A percentile compares a stretch with the other conserved stretches of the same genome.
Evolutionary conservation across 495 filamentous ascomycete genomes (phyloP).

Genomic region (Choiromyces venosus): DNA sequence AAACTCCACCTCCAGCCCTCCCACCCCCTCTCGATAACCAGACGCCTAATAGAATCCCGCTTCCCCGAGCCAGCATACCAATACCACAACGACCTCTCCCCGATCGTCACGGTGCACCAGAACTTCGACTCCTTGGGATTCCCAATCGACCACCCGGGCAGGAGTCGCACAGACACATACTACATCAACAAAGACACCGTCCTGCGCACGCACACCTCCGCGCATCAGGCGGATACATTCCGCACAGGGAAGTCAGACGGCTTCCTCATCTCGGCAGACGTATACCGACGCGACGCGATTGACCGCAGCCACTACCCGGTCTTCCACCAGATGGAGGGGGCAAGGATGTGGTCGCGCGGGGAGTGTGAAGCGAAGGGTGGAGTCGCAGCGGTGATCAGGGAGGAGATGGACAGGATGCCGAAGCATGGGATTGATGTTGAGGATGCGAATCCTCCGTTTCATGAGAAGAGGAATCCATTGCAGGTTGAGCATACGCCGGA

Average conservation of each 20-base stretch:
- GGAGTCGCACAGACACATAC: constrained; percentile 85
- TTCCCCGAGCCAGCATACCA: constrained; percentile 70
- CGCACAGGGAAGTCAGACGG: constrained; percentile 65
- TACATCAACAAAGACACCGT: constrained; percentile 83
- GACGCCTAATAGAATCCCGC: constrained; percentile 82
- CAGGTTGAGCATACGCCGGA: constrained; percentile 67
- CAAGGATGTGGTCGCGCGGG: constrained; percentile 75
- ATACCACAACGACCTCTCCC: constrained; percentile 69
- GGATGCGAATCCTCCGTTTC: constrained; percentile 74
- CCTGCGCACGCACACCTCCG: constrained; percentile 86
- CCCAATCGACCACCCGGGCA: constrained; percentile 80
- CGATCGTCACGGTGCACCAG: constrained; percentile 76
- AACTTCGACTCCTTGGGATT: constrained; percentile 98
- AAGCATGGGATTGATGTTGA: constrained; percentile 65
- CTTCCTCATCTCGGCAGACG: constrained; percentile 89
- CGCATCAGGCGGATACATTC: constrained; percentile 87
- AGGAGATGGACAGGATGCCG: constrained; percentile 64
- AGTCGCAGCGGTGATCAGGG: constrained; percentile 58
- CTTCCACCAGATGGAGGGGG: constrained; percentile 99
- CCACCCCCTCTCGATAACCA: constrained; percentile 85
- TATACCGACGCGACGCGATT: constrained; percentile 91
- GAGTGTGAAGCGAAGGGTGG: constrained; percentile 50
- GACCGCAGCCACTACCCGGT: constrained; percentile 92
- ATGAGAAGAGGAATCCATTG: constrained; percentile 75
- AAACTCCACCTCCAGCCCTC: constrained; percentile 78